phyloP scores from a whole-genome alignment of 176 grass and related monocot species.

The Aegilops speltoides region DNA sequence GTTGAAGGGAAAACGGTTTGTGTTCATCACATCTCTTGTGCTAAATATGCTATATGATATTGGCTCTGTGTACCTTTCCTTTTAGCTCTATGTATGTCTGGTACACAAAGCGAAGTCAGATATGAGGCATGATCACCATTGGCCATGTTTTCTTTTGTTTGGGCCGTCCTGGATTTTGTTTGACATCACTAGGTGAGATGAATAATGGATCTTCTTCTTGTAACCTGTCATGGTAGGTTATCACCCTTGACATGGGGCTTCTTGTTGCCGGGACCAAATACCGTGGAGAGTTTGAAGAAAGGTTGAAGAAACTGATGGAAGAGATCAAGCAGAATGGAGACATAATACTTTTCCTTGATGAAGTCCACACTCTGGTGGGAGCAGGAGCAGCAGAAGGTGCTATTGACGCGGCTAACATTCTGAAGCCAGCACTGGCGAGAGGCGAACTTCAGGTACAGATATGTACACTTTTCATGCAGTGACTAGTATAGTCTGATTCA shows the following conservation, averaged over 20 bases:
- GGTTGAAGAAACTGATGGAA: constrained; percentile 96
- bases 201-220: not conserved
- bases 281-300: constrained; percentile 95
- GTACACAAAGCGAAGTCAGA: not conserved
- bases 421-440: constrained; percentile 90
- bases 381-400: constrained; percentile 95
- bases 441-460: constrained; percentile 84
- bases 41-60: not conserved
- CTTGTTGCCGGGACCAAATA: constrained; percentile 97
- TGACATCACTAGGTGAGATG: not conserved
- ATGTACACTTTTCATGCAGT: not conserved
- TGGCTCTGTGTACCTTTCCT: not conserved
- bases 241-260: constrained; percentile 93
- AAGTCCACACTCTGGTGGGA: constrained; percentile 95
- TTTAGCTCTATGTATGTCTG: not conserved
- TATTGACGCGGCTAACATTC: constrained; percentile 94
- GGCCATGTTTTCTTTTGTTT: not conserved
- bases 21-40: not conserved
- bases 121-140: not conserved
- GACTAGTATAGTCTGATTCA: too few relatives aligned
- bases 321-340: constrained; percentile 95
- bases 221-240: constrained; percentile 56
- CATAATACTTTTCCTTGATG: constrained; percentile 95
- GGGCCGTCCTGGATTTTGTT: not conserved
- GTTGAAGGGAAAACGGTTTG: constrained; percentile 92